phyloP scores from a whole-genome alignment of 495 filamentous ascomycete genomes.

The Aspergillus leporis region DNA sequence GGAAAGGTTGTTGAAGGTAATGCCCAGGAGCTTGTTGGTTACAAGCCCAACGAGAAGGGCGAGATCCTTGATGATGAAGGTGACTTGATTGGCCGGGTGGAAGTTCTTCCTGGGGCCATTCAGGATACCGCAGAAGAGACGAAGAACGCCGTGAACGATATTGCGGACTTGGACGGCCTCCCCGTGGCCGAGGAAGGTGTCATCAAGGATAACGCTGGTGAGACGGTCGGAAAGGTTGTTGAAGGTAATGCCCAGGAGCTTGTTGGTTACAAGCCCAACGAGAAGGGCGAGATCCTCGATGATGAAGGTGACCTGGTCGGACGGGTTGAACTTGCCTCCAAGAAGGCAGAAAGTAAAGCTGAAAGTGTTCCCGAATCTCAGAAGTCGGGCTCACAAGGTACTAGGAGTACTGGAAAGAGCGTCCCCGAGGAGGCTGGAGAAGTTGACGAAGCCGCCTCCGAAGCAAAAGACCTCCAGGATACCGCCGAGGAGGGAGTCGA shows the following conservation, averaged over 20 bases:
- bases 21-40: conserved; percentile 60
- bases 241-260: conserved; percentile 64
- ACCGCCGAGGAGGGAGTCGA: conserved; percentile 26
- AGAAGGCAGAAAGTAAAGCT: conserved; percentile 11
- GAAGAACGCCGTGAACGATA: conserved; percentile 24
- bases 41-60: conserved; percentile 59
- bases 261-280: conserved; percentile 57
- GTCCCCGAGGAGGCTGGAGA: conserved; percentile 23
- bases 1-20: conserved; percentile 62
- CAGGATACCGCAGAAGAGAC: conserved; percentile 31
- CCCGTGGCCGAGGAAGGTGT: conserved; percentile 58
- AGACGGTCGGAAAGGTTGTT: conserved; percentile 55
- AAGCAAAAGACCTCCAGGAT: conserved; percentile 16
- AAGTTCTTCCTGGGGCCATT: conserved; percentile 35
- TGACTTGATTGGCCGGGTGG: conserved; percentile 48
- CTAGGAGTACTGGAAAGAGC: background rate
- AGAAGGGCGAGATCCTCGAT: conserved; percentile 64
- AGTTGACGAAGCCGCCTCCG: conserved; percentile 31
- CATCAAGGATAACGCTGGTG: conserved; percentile 55
- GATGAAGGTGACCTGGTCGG: conserved; percentile 65
- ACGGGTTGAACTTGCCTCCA: conserved; percentile 52
- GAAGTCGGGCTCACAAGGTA: background rate
- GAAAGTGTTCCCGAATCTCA: conserved; percentile 13
- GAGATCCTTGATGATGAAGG: conserved; percentile 59
- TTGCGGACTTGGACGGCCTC: conserved; percentile 57